These are phyloP conservation scores for Colletotrichum liaoningense DNA, from an alignment of 2,329 filamentous ascomycete genomes.

Conservation along the genomic window DNA sequence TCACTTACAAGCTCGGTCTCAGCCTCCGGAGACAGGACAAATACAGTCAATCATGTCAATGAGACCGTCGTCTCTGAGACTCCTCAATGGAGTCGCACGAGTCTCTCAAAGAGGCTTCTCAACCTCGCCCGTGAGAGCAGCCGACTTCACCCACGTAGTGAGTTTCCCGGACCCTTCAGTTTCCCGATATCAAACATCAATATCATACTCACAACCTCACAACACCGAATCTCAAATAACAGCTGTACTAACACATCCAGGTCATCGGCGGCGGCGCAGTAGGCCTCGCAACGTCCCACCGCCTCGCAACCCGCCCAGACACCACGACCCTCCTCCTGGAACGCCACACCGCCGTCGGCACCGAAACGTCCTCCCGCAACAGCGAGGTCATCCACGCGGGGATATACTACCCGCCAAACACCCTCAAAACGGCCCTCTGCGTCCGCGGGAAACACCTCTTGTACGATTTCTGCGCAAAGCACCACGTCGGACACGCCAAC, in stretches of 20 bases:
- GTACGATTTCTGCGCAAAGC: constrained; percentile 79
- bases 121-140: constrained; percentile 43
- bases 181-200: neutral
- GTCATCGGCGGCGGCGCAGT: constrained; percentile 74
- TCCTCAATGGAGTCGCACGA: neutral
- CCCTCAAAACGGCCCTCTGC: constrained; percentile 87
- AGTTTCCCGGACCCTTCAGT: constrained; percentile 35
- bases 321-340: constrained; percentile 83
- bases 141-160: constrained; percentile 61
- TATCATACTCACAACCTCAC: constrained; percentile 4
- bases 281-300: constrained; percentile 82
- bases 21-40: no score
- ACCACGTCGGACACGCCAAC: constrained; percentile 77
- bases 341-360: constrained; percentile 79
- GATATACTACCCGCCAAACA: constrained; percentile 81
- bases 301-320: constrained; percentile 72
- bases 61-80: neutral
- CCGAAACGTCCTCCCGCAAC: constrained; percentile 90
- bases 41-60: constrained; percentile 5
- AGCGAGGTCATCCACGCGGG: constrained; percentile 97
- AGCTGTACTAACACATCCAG: constrained; percentile 42
- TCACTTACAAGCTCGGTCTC: neutral
- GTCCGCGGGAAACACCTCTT: constrained; percentile 80
- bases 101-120: constrained; percentile 45
- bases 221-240: neutral